Evolutionary conservation across 1,284 basidiomycete species (phyloP).

Genomic region (Irpex lacteus): DNA sequence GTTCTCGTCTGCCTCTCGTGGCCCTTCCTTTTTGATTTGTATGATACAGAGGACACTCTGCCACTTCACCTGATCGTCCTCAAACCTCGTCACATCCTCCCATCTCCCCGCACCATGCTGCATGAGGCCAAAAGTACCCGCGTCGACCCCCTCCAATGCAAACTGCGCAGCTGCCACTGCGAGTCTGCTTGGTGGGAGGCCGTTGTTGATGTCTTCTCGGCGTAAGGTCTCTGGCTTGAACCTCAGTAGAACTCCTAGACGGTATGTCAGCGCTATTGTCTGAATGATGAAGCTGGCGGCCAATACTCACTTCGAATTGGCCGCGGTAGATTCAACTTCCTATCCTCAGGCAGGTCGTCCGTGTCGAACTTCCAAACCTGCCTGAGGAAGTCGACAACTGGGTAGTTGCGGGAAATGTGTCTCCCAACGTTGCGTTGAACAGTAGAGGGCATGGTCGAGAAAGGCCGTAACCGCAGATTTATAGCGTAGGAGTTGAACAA

Average conservation of each 20-base stretch:
- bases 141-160: neutral
- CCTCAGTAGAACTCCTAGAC: neutral
- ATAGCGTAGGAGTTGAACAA: neutral
- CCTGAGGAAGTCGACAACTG: neutral
- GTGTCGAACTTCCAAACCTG: conserved; percentile 4
- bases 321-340: neutral
- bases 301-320: conserved; percentile 3
- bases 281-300: neutral
- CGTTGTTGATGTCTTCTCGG: neutral
- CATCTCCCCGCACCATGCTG: neutral
- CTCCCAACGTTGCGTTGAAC: neutral
- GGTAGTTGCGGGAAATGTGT: neutral
- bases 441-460: neutral
- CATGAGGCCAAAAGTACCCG: neutral
- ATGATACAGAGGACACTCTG: neutral
- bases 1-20: neutral
- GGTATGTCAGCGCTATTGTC: neutral
- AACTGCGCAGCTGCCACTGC: neutral
- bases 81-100: neutral
- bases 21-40: neutral
- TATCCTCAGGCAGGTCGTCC: neutral
- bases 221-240: neutral
- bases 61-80: neutral
- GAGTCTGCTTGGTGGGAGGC: neutral
- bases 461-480: neutral